Evolutionary conservation across 139 green algal genomes (phyloP).

Genomic region (Coccomyxa sp.): DNA sequence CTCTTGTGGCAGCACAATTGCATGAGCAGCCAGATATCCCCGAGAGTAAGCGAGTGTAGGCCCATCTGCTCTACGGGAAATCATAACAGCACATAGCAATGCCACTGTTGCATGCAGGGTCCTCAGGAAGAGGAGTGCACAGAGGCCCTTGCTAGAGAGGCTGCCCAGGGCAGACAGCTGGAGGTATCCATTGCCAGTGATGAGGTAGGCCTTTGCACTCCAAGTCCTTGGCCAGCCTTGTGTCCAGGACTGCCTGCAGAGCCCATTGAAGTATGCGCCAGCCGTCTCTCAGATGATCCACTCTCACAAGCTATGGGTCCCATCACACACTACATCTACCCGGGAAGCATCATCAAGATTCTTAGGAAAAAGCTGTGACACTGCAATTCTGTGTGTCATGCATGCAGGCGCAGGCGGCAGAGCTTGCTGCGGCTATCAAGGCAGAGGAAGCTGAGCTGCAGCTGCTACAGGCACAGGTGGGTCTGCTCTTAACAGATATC

Average conservation of each 20-base stretch:
- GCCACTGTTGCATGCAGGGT: background rate
- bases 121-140: background rate
- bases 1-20: no score
- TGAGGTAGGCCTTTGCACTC: background rate
- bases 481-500: no score
- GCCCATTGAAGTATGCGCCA: no score
- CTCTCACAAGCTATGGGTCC: background rate
- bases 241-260: background rate
- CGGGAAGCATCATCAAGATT: background rate
- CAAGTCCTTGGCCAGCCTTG: background rate
- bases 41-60: background rate
- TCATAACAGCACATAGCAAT: background rate
- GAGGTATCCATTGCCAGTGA: constrained; percentile 17
- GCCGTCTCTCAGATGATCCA: background rate
- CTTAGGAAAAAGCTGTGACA: background rate
- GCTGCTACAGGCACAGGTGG: no score
- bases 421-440: constrained; percentile 22
- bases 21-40: background rate
- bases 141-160: constrained; percentile 9
- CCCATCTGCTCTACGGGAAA: background rate
- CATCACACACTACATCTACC: background rate
- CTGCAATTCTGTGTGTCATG: background rate
- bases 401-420: constrained; percentile 5
- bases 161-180: constrained; percentile 8
- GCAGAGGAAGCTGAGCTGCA: constrained; percentile 19